These are phyloP conservation scores for Zygosaccharomyces rouxii DNA, from an alignment of 805 yeast genomes.

Conservation along the genomic window DNA sequence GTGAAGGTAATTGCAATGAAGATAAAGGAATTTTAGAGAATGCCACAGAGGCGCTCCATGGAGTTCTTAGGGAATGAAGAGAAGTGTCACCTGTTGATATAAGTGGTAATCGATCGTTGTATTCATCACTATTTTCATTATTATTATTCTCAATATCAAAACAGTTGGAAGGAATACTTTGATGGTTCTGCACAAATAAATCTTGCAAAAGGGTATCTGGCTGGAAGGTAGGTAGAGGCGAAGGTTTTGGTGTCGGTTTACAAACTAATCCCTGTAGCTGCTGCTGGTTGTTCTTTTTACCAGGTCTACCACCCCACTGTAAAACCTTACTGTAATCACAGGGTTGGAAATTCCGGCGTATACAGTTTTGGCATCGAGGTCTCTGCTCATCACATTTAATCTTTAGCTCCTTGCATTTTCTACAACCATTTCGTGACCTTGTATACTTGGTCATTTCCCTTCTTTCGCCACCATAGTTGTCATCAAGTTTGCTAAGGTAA, in stretches of 20 bases:
- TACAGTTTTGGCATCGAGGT: conserved; percentile 59
- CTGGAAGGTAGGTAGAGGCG: neutral
- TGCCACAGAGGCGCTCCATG: neutral
- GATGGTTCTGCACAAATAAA: neutral
- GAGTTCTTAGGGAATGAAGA: neutral
- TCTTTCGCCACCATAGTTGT: neutral
- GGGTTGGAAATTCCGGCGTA: conserved; percentile 35
- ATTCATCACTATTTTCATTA: neutral
- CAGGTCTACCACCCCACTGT: conserved; percentile 71
- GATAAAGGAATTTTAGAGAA: conserved; percentile 23
- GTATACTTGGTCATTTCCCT: neutral
- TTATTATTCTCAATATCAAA: neutral
- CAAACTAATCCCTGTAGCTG: neutral
- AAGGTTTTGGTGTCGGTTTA: neutral
- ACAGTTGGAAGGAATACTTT: neutral
- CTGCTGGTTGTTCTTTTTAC: conserved; percentile 37
- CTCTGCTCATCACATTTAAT: conserved; percentile 67
- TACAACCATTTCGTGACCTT: conserved; percentile 58
- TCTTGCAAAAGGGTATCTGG: neutral
- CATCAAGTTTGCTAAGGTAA: neutral
- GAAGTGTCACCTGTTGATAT: neutral
- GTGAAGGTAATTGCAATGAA: conserved; percentile 34
- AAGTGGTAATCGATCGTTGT: neutral
- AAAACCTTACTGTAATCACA: conserved; percentile 66
- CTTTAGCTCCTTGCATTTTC: conserved; percentile 55